Evolutionary conservation across 1,139 yeast genomes (phyloP).

Genomic region (Sugiyamaella novakii): DNA sequence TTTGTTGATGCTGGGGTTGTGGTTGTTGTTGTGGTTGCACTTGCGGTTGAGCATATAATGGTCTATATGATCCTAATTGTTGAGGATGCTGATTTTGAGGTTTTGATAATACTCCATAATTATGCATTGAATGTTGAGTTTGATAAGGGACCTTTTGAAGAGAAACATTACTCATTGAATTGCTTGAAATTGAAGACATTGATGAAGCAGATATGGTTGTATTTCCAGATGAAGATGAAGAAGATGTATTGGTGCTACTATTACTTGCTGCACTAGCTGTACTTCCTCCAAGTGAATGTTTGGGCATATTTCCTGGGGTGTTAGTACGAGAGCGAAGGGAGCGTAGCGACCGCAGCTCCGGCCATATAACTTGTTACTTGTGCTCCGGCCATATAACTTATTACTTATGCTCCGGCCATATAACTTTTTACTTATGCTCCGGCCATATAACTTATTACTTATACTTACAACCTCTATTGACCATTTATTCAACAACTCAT

Average conservation of each 20-base stretch:
- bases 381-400: too few relatives aligned
- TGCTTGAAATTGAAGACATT: slow-evolving; percentile 18
- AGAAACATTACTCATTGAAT: slow-evolving; percentile 11
- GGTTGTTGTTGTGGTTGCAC: slow-evolving; percentile 18
- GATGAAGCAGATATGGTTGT: slow-evolving; percentile 17
- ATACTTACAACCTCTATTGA: slow-evolving; percentile 15
- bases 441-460: too few relatives aligned
- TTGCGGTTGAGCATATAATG: slow-evolving; percentile 21
- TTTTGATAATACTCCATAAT: neutral
- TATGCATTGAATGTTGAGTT: slow-evolving; percentile 13
- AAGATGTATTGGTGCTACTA: slow-evolving; percentile 21
- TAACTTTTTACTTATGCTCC: too few relatives aligned
- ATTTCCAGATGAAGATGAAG: slow-evolving; percentile 20
- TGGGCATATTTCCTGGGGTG: slow-evolving; percentile 19
- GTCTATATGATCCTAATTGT: slow-evolving; percentile 17
- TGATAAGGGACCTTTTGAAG: slow-evolving; percentile 10
- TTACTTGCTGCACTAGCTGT: slow-evolving; percentile 21
- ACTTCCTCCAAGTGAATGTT: slow-evolving; percentile 21
- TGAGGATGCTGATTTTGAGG: slow-evolving; percentile 14
- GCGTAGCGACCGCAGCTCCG: neutral
- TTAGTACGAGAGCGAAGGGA: neutral
- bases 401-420: too few relatives aligned
- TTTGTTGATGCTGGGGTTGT: slow-evolving; percentile 16
- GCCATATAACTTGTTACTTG: too few relatives aligned
- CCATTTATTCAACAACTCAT: slow-evolving; percentile 14